Percentiles rank a stretch among this genome's conserved stretches.
These are phyloP conservation scores for Thermothelomyces thermophilus DNA, from an alignment of 2,329 filamentous ascomycete genomes.

Conservation along the genomic window DNA sequence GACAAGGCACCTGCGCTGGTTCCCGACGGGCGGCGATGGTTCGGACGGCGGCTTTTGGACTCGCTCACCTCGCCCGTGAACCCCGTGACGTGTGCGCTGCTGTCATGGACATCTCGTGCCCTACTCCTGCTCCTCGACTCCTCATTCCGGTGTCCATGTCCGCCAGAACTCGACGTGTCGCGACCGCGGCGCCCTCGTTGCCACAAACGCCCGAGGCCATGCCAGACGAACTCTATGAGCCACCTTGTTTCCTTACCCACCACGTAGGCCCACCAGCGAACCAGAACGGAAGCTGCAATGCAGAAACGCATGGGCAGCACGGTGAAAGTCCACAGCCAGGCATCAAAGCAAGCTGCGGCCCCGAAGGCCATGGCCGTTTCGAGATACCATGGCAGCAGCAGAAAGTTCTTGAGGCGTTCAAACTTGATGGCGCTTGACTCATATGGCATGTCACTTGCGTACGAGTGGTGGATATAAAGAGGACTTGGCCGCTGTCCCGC, in stretches of 20 bases:
- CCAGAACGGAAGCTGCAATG: conserved; percentile 69
- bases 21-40: conserved; percentile 9
- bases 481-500: conserved; percentile 56
- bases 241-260: conserved; percentile 65
- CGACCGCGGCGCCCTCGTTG: conserved; percentile 46
- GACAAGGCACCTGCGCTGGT: not conserved
- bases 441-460: conserved; percentile 60
- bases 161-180: conserved; percentile 26
- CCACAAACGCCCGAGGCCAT: conserved; percentile 75
- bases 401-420: conserved; percentile 81
- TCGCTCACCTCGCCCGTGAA: not conserved
- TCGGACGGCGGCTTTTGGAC: conserved; percentile 7
- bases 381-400: conserved; percentile 72
- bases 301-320: conserved; percentile 86
- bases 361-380: conserved; percentile 86
- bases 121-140: conserved; percentile 36
- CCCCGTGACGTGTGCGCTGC: not conserved
- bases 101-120: conserved; percentile 16
- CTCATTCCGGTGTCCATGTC: conserved; percentile 26
- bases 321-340: conserved; percentile 95
- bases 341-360: conserved; percentile 82
- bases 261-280: conserved; percentile 71
- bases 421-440: conserved; percentile 91
- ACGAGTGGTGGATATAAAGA: conserved; percentile 57
- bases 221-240: conserved; percentile 69